phyloP scores from a whole-genome alignment of 2,329 filamentous ascomycete genomes.

The Shiraia bambusicola region DNA sequence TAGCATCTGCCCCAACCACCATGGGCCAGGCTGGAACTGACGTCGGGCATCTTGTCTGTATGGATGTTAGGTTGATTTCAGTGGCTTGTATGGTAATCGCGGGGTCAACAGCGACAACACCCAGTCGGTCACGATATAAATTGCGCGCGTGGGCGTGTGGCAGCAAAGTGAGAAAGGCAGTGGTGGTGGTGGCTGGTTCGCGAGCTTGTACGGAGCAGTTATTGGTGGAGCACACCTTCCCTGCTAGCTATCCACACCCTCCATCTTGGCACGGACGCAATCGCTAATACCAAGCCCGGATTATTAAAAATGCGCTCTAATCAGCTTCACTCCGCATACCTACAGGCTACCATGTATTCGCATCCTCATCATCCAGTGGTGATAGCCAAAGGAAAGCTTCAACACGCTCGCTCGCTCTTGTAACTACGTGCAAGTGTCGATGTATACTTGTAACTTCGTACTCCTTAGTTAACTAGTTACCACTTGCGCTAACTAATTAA shows the following conservation, averaged over 20 bases:
- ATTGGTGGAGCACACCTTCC: constrained; percentile 11
- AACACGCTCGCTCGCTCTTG: no score
- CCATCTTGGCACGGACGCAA: constrained; percentile 16
- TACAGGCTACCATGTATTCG: no score
- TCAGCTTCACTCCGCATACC: no score
- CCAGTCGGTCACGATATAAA: background rate
- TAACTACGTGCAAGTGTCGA: no score
- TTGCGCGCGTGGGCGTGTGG: constrained; percentile 13
- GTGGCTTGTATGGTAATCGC: constrained; percentile 1
- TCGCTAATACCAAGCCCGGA: background rate
- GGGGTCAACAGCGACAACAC: background rate
- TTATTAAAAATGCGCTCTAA: no score
- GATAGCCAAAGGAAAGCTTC: no score
- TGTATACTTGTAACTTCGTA: no score
- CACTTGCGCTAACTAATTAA: no score
- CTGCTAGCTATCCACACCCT: constrained; percentile 13
- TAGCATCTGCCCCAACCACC: constrained; percentile 9
- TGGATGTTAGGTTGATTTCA: background rate
- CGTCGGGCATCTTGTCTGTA: constrained; percentile 48
- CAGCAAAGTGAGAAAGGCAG: constrained; percentile 13
- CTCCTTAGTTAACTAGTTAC: no score
- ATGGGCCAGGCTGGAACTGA: constrained; percentile 29
- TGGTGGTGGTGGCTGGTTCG: constrained; percentile 27
- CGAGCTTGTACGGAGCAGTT: no score
- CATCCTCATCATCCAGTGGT: no score